Percentiles rank a stretch among this genome's conserved stretches.
These are phyloP conservation scores for Suillus discolor DNA, from an alignment of 768 basidiomycete species.

Conservation along the genomic window DNA sequence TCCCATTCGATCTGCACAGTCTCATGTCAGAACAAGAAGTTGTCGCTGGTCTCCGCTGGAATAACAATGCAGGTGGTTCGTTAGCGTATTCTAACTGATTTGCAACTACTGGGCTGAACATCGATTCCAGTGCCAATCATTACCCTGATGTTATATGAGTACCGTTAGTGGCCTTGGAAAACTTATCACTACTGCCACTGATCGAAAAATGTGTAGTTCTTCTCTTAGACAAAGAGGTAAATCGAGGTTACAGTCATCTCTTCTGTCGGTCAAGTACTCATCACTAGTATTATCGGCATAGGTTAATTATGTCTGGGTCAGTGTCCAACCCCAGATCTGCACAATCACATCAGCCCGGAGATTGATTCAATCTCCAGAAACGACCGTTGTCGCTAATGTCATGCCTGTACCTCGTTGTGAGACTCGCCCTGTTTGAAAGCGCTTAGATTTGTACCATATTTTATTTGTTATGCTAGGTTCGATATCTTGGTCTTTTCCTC, in stretches of 20 bases:
- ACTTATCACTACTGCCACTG: neutral
- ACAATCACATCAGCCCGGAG: neutral
- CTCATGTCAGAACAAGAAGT: conserved; percentile 1
- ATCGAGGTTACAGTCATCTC: neutral
- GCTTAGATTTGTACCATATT: neutral
- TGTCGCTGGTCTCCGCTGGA: neutral
- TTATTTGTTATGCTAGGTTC: neutral
- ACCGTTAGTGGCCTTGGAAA: neutral
- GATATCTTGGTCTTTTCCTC: conserved; percentile 1
- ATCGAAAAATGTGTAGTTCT: neutral
- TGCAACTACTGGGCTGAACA: neutral
- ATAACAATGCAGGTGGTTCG: neutral
- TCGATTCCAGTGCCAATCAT: neutral
- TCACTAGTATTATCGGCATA: neutral
- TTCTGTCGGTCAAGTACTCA: neutral
- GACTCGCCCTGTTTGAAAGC: neutral
- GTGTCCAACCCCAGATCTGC: neutral
- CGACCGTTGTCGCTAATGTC: conserved; percentile 1
- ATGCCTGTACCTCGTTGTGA: neutral
- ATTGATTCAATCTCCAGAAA: neutral
- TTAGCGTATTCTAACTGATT: neutral
- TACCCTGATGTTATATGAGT: conserved; percentile 1
- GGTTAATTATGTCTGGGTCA: conserved; percentile 1
- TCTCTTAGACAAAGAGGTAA: conserved; percentile 3
- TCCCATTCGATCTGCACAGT: neutral